Percentiles rank a stretch among this genome's conserved stretches.
These are phyloP conservation scores for Trichoderma erinaceum DNA, from an alignment of 495 filamentous ascomycete species.

Conservation along the genomic window DNA sequence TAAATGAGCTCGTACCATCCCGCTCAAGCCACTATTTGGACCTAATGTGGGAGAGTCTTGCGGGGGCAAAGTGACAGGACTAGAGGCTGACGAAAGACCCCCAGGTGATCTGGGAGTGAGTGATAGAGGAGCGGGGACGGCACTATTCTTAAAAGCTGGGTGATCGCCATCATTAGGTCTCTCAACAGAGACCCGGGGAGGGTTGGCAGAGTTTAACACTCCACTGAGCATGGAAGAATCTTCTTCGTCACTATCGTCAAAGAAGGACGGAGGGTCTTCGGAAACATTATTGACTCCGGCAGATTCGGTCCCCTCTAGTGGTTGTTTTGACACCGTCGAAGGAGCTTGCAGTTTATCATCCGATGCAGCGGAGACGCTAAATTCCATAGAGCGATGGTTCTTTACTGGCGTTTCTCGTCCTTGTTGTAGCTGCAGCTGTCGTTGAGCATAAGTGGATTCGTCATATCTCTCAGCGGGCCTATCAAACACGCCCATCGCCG, in stretches of 20 bases:
- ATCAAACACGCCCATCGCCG: constrained; percentile 77
- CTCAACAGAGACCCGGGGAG: constrained; percentile 27
- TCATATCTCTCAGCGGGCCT: constrained; percentile 71
- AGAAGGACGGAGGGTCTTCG: constrained; percentile 5
- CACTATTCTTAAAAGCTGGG: constrained; percentile 38
- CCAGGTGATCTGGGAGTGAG: constrained; percentile 22
- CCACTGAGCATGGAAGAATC: constrained; percentile 21
- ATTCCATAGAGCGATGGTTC: constrained; percentile 27
- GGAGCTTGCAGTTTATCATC: not conserved
- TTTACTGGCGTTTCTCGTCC: constrained; percentile 49
- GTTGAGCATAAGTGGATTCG: constrained; percentile 76
- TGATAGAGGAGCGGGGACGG: constrained; percentile 32
- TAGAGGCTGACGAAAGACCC: constrained; percentile 24
- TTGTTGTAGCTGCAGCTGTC: constrained; percentile 72
- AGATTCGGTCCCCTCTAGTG: constrained; percentile 20
- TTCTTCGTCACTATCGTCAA: constrained; percentile 24
- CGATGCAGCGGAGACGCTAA: constrained; percentile 22
- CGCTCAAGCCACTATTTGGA: constrained; percentile 61
- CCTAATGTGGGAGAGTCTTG: constrained; percentile 78
- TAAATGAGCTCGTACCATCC: constrained; percentile 80
- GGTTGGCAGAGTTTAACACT: constrained; percentile 16
- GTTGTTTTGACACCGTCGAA: constrained; percentile 17
- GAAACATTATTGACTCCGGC: not conserved
- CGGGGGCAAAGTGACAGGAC: constrained; percentile 26
- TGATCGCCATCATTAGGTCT: constrained; percentile 42